Conservation (phyloP, 495 filamentous ascomycete genomes). For the Penicillium cataractarum region DNA sequence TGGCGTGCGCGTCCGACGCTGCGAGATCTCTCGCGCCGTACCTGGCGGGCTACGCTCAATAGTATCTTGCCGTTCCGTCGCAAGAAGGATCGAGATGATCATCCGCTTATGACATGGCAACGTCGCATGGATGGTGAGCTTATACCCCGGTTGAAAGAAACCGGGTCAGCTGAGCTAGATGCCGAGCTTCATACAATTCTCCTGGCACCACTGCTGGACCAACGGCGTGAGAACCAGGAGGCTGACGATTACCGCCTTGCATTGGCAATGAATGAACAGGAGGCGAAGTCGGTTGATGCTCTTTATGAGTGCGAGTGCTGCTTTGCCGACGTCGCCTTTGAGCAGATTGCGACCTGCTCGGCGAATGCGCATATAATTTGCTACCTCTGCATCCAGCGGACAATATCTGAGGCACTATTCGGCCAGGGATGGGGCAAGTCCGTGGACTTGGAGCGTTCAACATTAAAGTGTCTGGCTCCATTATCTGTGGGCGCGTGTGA, state of each 20-base stretch:
- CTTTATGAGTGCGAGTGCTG: slow-evolving; percentile 92
- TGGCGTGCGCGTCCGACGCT: slow-evolving; percentile 74
- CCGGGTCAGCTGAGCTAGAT: slow-evolving; percentile 79
- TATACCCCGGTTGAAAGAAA: slow-evolving; percentile 65
- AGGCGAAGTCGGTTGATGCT: slow-evolving; percentile 71
- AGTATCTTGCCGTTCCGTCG: slow-evolving; percentile 71
- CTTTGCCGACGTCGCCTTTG: slow-evolving; percentile 75
- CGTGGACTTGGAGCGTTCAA: slow-evolving; percentile 68
- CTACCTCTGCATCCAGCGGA: slow-evolving; percentile 77
- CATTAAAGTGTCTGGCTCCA: slow-evolving; percentile 80
- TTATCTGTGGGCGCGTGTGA: slow-evolving; percentile 63
- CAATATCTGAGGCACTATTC: slow-evolving; percentile 82
- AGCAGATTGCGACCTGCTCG: slow-evolving; percentile 78
- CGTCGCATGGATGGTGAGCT: slow-evolving; percentile 48
- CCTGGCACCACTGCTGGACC: slow-evolving; percentile 63
- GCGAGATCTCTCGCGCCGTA: slow-evolving; percentile 72
- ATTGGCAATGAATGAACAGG: slow-evolving; percentile 66
- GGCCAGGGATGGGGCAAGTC: slow-evolving; percentile 90
- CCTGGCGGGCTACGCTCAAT: slow-evolving; percentile 84
- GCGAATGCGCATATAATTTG: slow-evolving; percentile 79
- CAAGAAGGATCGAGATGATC: slow-evolving; percentile 59
- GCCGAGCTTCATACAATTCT: slow-evolving; percentile 71
- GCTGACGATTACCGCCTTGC: slow-evolving; percentile 66
- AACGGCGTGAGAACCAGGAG: slow-evolving; percentile 59
- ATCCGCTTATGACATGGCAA: slow-evolving; percentile 69